Base-by-base conservation (phyloP, 2,329 filamentous ascomycete species). In the Pseudogymnoascus sp. region DNA sequence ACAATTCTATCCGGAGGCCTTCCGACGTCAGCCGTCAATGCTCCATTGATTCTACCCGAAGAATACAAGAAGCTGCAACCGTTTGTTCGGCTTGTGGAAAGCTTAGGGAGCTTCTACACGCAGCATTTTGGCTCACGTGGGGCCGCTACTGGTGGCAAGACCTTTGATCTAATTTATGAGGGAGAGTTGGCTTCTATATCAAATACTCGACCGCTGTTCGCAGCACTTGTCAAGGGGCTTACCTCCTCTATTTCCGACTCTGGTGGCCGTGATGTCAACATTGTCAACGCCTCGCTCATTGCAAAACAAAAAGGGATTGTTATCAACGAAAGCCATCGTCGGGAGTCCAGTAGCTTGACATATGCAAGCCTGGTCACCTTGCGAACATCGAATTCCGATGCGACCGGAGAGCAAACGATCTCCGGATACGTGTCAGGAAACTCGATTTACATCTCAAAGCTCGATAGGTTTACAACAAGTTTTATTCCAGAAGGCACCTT, bases 51-150 rank as follows among this genome's bases (percentile, higher is more conserved):
- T 64, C 77, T 92, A 14, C 88, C 89, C 0, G 89, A 92, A 65
- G 89, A 93, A 73, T 92, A 90, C 70, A 81, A 85, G 64, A 90
- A 87, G 63, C 78, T 93, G 4, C 86, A 90, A 67, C 89, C 90
- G 0, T 92, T 90, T 67, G 88, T 93, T 5, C 78, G 79, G 7
- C 80, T 94, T 0, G 80, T 92, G 8, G 90, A 94, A 73, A 88
- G 87, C 68, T 90, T 94, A 82, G 90, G 89, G 1, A 81, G 81
- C 2, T 75, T 93, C 0, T 93, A 92, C 70, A 92, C 88, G 0
- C 89, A 93, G 67, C 88, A 92, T 72, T 93, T 81, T 67, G 78
- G 76, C 14, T 70, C 75, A 7, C 63, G 65, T 57, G 63, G 62
- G 71, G 12, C 60, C 4, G 57, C 25, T 14, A 75, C 80, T 8